Base-by-base conservation (phyloP, 306 rosid species). In the Nissolia schottii region DNA sequence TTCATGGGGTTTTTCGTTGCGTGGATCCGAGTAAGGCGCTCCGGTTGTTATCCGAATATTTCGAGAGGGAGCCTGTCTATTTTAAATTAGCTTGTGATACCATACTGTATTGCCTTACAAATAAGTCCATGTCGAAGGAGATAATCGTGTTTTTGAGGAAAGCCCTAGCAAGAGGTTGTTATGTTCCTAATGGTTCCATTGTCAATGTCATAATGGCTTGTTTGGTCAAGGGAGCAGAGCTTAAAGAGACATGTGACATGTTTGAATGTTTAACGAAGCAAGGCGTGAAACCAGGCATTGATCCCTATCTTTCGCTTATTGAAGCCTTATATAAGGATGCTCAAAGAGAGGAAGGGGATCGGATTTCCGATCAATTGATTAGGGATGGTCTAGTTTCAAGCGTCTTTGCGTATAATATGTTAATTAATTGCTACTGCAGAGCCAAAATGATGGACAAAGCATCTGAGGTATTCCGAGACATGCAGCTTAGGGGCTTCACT, bases 1-100 rank as follows among this genome's bases (percentile, higher is more conserved):
- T 90, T 78, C 90, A 93, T 53, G 98, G 97, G 43, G 72, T 80
- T 45, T 93, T 93, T 48, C 86, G 81, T 19, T 88, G 92, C 54
- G n/a, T 75, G 48, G 85, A 67, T 41, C 85, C 96, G 6, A 70
- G 77, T 56, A 73, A 87, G 82, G 97, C 93, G 3, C 81, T 83
- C 77, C 87, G 84, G 60, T 74, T 84, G 53, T 81, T 89, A 12
- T 80, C 79, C 22, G 57, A 71, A 16, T 90, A 83, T 84, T 74
- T 86, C 5, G 80, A 88, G 50, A 70, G 60, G 81, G 85, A 87
- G 32, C 74, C 46, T 11, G 22, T 9, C 7, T 71, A 76, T 69
- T 76, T 79, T 56, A 86, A 86, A 77, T 84, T 89, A 46, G 90
- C 82, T 73, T 87, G 87, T 75, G 84, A 90, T 81, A 75, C 88